Percentiles rank a stretch among this genome's conserved stretches.
phyloP scores from a whole-genome alignment of 2,329 filamentous ascomycete species.

The Podosphaera aphanis region DNA sequence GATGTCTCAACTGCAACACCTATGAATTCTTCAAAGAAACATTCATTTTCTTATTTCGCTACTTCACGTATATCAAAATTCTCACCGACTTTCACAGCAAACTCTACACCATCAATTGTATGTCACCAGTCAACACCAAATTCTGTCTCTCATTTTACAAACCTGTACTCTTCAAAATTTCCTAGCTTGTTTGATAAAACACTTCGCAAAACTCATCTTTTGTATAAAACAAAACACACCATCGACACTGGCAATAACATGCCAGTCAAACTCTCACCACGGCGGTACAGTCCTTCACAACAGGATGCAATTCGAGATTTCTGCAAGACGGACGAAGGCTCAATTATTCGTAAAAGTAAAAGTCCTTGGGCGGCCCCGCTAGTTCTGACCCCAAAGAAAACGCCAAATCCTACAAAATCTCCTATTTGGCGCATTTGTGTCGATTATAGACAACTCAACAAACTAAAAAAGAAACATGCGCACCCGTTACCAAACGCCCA shows the following conservation, averaged over 20 bases:
- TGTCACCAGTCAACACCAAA: neutral
- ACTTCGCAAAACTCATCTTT: neutral
- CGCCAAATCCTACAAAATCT: neutral
- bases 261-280: neutral
- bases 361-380: neutral
- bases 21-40: no score
- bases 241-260: neutral
- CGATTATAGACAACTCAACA: neutral
- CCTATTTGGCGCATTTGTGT: neutral
- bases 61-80: no score
- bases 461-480: neutral
- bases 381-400: neutral
- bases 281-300: neutral
- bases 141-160: neutral
- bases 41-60: no score
- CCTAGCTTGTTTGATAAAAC: neutral
- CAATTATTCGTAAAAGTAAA: neutral
- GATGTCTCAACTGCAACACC: no score
- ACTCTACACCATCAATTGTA: neutral
- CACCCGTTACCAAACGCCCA: neutral
- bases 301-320: neutral
- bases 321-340: neutral
- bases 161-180: neutral
- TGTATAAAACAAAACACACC: neutral
- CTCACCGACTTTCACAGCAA: neutral